These are phyloP conservation scores for Lasiodiplodia theobromae DNA, from an alignment of 2,329 filamentous ascomycete species.

Conservation along the genomic window DNA sequence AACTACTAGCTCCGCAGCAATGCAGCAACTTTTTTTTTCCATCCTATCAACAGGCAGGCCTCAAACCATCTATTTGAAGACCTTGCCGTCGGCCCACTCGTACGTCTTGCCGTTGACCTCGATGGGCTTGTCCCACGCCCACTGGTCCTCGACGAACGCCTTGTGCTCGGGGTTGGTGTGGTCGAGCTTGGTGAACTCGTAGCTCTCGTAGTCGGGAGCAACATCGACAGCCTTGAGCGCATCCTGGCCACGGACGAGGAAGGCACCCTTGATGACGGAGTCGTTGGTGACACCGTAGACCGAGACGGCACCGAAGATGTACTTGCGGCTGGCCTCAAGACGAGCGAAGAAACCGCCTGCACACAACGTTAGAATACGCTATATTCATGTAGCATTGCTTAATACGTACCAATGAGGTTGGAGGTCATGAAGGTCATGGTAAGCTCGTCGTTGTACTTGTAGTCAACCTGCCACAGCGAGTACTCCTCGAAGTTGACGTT, in stretches of 20 bases:
- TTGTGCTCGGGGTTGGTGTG: slow-evolving; percentile 82
- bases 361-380: slow-evolving; percentile 32
- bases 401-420: slow-evolving; percentile 83
- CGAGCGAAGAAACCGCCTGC: slow-evolving; percentile 90
- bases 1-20: slow-evolving; percentile 27
- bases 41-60: not conserved
- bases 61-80: slow-evolving; percentile 84
- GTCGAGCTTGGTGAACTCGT: slow-evolving; percentile 96
- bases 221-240: slow-evolving; percentile 88
- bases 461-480: slow-evolving; percentile 91
- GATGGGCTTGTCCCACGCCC: slow-evolving; percentile 90
- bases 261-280: slow-evolving; percentile 91
- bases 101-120: slow-evolving; percentile 85
- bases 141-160: slow-evolving; percentile 84
- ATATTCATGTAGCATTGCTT: not conserved
- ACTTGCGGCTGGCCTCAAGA: slow-evolving; percentile 98
- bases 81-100: slow-evolving; percentile 89
- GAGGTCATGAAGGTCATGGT: slow-evolving; percentile 98
- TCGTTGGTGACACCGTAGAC: slow-evolving; percentile 91
- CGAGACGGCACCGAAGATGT: slow-evolving; percentile 88
- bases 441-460: slow-evolving; percentile 99
- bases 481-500: slow-evolving; percentile 93
- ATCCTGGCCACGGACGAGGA: slow-evolving; percentile 93
- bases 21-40: slow-evolving; percentile 13
- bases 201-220: slow-evolving; percentile 96